A percentile compares a stretch with the other conserved stretches of the same genome.
Evolutionary conservation across 2,329 filamentous ascomycete genomes (phyloP).

Genomic region (Fusarium sp.): DNA sequence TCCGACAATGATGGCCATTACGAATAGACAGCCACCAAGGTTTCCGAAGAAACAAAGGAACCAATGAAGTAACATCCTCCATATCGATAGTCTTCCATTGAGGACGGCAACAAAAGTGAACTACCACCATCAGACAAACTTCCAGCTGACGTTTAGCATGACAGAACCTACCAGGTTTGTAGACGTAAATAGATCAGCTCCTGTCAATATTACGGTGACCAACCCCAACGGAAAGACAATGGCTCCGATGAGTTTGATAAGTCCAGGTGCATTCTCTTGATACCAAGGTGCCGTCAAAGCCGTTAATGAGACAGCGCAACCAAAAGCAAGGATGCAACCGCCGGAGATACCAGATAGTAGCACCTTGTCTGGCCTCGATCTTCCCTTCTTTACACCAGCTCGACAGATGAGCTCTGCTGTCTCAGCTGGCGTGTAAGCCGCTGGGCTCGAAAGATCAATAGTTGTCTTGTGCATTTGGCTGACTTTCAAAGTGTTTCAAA

Average conservation of each 20-base stretch:
- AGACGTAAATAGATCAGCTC: constrained; percentile 42
- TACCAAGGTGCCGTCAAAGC: constrained; percentile 44
- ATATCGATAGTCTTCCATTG: constrained; percentile 35
- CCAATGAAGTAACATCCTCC: constrained; percentile 54
- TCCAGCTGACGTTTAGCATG: no score
- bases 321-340: constrained; percentile 38
- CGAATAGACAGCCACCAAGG: constrained; percentile 61
- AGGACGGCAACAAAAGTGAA: constrained; percentile 44
- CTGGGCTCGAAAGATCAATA: constrained; percentile 12
- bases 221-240: constrained; percentile 41
- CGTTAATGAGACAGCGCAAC: constrained; percentile 42
- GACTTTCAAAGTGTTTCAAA: background rate
- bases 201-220: constrained; percentile 40
- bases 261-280: constrained; percentile 42
- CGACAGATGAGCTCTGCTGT: constrained; percentile 44
- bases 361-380: constrained; percentile 40
- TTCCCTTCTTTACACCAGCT: constrained; percentile 40
- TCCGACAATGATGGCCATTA: constrained; percentile 62
- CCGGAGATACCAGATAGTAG: constrained; percentile 40
- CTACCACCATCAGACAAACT: constrained; percentile 5
- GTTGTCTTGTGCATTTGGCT: constrained; percentile 1
- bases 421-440: constrained; percentile 43
- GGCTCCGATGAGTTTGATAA: constrained; percentile 42
- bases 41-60: constrained; percentile 63
- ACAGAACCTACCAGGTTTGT: constrained; percentile 36